Base-by-base conservation (phyloP, 352 stramenopile species). In the Pythium apleroticum region DNA sequence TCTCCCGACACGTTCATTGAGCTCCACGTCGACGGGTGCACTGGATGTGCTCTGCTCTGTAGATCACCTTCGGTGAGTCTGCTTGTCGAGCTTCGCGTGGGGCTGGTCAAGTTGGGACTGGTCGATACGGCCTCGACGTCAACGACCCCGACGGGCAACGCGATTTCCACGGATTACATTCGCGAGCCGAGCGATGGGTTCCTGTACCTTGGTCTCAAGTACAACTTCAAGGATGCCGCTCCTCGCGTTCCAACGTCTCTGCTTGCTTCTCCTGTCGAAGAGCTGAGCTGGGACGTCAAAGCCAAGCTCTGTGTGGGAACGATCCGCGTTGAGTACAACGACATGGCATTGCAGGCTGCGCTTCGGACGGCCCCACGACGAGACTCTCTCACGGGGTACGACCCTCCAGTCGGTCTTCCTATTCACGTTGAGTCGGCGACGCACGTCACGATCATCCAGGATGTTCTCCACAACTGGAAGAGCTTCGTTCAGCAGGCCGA, bases 181-280 rank as follows among this genome's bases (percentile, higher is more conserved):
- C 75, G 73, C 17, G 75, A 86, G 27, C 72, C 69, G 0, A 72
- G 75, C 57, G 83, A 93, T 53, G 82, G 84, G 11, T 93, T 87
- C 50, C 66, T 91, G 15, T 93, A 91, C 61, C 24, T 89, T 41
- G 84, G 84, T 5, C 48, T 91, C 37, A 89, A 81, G 52, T 91
- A 90, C 65, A 81, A 80, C 28, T 68, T 67, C 45, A 73, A 68
- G 27, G 49, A 64, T 25, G 45, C 60, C 10, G 65, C 67, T 6
- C 19, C 41, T 1, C 27, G 39, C 28, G 30, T 62, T 5, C 41
- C 45, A 10, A 43, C 33, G 15, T 58, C 57, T 4, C 37, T 63
- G 27, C 48, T 52, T 0, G 43, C 67, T 11, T 24, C 39, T 46
- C 46, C 28, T 1, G n/a, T 20, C 20, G 57, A 71, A 17, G 43